Evolutionary conservation across 148 eudicot genomes (phyloP), one percentile per base, ranked within the genome.

Genomic region (Nyssa sinensis): DNA sequence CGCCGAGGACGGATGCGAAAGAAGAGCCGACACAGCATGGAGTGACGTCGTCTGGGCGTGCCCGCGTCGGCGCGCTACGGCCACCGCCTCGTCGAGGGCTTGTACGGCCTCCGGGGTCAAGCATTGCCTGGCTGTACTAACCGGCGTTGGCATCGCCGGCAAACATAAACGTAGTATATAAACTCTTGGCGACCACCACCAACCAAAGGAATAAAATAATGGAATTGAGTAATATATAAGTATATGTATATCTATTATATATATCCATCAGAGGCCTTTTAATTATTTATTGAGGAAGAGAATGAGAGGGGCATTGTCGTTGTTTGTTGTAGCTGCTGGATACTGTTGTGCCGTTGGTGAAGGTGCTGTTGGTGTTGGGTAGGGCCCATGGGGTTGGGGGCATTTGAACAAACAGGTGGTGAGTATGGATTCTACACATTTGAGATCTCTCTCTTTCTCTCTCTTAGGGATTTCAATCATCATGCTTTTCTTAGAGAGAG

Each of bases 41-140:
- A 91, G 83, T 70, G 97, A 89, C 69, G 98, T 90, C 65, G 97
- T 92, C 67, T 94, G 98, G 28, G 92, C 80, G 81, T 94, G 97
- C 55, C 74, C 35, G 25, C 95, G 88, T 39, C 89, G 87, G 69
- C 86, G 86, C 12, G 98, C 86, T 47, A 91, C 84, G 6, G 90
- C 31, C 4, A 88, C 95, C 1, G 98, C 97, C 5, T 84, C 90
- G 69, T 91, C 89, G n/a, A 94, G 79, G 21, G 88, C 89, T 25
- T 74, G 82, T 0, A 81, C 82, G 8, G 98, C 93, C 57, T 88
- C 90, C 32, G 80, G 30, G 1, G 93, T 87, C 29, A 94, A 78
- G 84, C 97, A 91, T 86, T 88, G 97, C 77, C 87, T 79, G n/a
- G 93, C 97, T n/a, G 80, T 79, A 37, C 65, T 70, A n/a, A 94